Evolutionary conservation across 805 yeast genomes (phyloP), one percentile per base, ranked within the genome.

Genomic region (Spathaspora girioi): DNA sequence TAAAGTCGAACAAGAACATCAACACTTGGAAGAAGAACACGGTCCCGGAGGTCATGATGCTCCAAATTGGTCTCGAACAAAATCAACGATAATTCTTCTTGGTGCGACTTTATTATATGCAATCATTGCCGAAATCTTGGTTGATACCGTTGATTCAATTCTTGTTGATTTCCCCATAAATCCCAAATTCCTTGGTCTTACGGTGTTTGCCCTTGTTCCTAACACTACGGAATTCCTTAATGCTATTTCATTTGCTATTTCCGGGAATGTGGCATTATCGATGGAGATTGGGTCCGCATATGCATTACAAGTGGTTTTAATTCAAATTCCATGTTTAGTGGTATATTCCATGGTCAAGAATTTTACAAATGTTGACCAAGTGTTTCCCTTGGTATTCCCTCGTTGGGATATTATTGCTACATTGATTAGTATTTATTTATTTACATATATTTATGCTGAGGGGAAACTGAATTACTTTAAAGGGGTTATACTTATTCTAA

Each of bases 251-350:
- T 94, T 94, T 73, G 99, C 99, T 0, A 83, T 90, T 59, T 84
- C 93, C 59, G 99, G 99, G 1, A 94, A 94, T 59, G 97, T 94
- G 50, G 97, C 99, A 0, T 74, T 94, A 45, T 89, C 97, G 2
- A 89, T 94, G 96, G 99, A 94, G 65, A 94, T 94, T 67, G 99
- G 99, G 54, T 85, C 96, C 55, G 99, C 99, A 0, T 94, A 94
- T 65, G 99, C 97, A 0, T 76, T 94, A 53, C 99, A 94, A 67
- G 99, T 94, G 14, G 93, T 97, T 59, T 74, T 94, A 52, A 77
- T 94, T 57, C 99, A 94, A 66, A 89, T 94, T 45, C 99, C 99
- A 0, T 84, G 94, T 1, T 78, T 94, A 63, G 96, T 91, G 10
- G 63, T 93, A 11, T 90, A 80, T 63, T 86, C 97, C 2, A 78